Evolutionary conservation across 148 eudicot species (phyloP), one percentile per base, ranked within the genome.

Genomic region (Rhododendron griersonianum): DNA sequence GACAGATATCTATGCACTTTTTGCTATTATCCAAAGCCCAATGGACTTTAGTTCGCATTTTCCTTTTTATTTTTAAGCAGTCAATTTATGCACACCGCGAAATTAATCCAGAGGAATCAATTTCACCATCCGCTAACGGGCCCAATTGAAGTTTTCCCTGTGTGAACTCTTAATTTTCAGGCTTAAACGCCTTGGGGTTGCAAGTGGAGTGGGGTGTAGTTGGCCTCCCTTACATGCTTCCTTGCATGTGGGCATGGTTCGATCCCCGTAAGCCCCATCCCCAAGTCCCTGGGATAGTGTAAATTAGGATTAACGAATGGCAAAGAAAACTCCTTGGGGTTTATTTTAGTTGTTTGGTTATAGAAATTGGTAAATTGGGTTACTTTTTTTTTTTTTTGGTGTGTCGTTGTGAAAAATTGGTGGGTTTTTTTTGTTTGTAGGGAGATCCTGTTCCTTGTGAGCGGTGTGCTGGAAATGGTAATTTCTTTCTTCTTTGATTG

Each of bases 361-460:
- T 67, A 25, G 74, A 67, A 25, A 67, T 25, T 67, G 33, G 74
- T 67, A 79, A 10, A 47, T 11, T n/a, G 55, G 57, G 10, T 47
- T 78, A 1, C 7, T 1, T 80, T 51, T 14, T 21, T 1, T 55
- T 16, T 55, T 15, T 51, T 3, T 50, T 13, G 3, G 28, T 63
- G 71, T 25, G 5, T 41, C 30, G 63, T 80, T 44, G 33, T 51
- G 41, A 80, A 80, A n/a, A 48, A 25, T 47, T 79, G 33, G 18
- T 79, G 59, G 9, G 51, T 80, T 45, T 81, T 55, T 11, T 47
- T 47, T 79, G 81, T 86, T 90, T 90, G 92, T 91, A 95, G 98
- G 98, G 98, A 82, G 98, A 95, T 91, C 98, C 98, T 71, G 94
- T 94, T 81, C 94, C 98, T 61, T 95, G 98, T 90, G 94, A 95